phyloP scores from a whole-genome alignment of 257 asterid genomes.

The Lycium barbarum region DNA sequence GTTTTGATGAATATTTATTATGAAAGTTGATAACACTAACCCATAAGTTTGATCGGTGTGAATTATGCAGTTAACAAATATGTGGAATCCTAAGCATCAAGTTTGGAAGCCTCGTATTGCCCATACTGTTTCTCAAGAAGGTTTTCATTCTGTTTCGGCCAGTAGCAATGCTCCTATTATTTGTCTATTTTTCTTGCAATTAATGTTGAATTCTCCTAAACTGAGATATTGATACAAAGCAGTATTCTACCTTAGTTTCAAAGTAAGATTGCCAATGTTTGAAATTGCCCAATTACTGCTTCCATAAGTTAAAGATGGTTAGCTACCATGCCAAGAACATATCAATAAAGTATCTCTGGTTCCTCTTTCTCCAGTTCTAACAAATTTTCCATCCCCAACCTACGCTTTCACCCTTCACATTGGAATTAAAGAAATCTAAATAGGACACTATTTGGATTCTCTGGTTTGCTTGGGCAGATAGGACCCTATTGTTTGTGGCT shows the following conservation, averaged over 20 bases:
- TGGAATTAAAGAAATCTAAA: slow-evolving; percentile 7
- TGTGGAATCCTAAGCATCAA: slow-evolving; percentile 87
- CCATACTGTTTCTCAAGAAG: slow-evolving; percentile 69
- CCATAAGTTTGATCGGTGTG: slow-evolving; percentile 27
- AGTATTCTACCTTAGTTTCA: neutral
- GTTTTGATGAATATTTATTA: neutral
- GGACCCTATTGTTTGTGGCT: neutral
- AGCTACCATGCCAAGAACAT: slow-evolving; percentile 23
- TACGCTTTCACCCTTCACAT: neutral
- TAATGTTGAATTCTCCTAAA: slow-evolving; percentile 16
- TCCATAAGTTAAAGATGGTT: slow-evolving; percentile 9
- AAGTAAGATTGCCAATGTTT: neutral
- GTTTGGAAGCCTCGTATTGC: slow-evolving; percentile 91
- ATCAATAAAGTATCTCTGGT: slow-evolving; percentile 17
- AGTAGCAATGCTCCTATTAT: slow-evolving; percentile 20
- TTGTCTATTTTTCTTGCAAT: slow-evolving; percentile 4
- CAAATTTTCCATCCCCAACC: neutral
- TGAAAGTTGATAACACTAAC: slow-evolving; percentile 28
- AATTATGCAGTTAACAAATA: slow-evolving; percentile 73
- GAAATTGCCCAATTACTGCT: slow-evolving; percentile 15
- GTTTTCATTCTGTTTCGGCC: slow-evolving; percentile 43
- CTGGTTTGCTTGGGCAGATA: neutral
- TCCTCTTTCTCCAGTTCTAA: neutral
- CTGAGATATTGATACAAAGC: neutral
- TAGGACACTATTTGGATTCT: slow-evolving; percentile 20